phyloP scores from a whole-genome alignment of 2,329 filamentous ascomycete genomes.

The Pseudocercospora ulei region DNA sequence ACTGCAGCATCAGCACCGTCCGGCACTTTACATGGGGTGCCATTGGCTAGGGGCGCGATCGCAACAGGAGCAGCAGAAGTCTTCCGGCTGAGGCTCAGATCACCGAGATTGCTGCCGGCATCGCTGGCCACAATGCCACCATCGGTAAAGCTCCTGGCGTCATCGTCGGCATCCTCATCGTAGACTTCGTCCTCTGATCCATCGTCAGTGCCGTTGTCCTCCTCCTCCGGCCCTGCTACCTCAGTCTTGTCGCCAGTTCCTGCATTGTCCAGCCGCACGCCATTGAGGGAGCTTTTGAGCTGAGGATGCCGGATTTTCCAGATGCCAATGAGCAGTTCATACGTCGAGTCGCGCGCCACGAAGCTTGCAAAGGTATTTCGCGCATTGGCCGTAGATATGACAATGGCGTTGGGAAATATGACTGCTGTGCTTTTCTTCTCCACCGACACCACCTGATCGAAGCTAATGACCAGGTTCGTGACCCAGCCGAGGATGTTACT shows the following conservation, averaged over 20 bases:
- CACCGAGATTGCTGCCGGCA: slow-evolving; percentile 45
- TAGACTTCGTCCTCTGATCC: slow-evolving; percentile 69
- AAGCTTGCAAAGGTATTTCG: slow-evolving; percentile 95
- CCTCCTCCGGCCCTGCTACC: slow-evolving; percentile 56
- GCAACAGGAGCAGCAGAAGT: slow-evolving; percentile 49
- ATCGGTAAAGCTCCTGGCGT: slow-evolving; percentile 52
- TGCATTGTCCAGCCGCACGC: slow-evolving; percentile 66
- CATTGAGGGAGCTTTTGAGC: slow-evolving; percentile 81
- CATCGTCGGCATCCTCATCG: slow-evolving; percentile 63
- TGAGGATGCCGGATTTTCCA: slow-evolving; percentile 96
- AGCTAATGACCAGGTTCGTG: slow-evolving; percentile 93
- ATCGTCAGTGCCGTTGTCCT: slow-evolving; percentile 44
- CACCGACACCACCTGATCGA: slow-evolving; percentile 92
- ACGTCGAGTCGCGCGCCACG: slow-evolving; percentile 86
- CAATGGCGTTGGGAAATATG: slow-evolving; percentile 92
- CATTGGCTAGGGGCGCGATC: slow-evolving; percentile 35
- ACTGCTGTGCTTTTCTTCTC: slow-evolving; percentile 95
- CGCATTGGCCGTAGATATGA: slow-evolving; percentile 90
- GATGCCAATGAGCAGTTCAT: slow-evolving; percentile 93
- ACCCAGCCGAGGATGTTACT: slow-evolving; percentile 99
- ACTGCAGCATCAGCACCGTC: slow-evolving; percentile 35
- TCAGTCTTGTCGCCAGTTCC: slow-evolving; percentile 84
- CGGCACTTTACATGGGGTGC: slow-evolving; percentile 30
- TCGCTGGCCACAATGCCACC: slow-evolving; percentile 44
- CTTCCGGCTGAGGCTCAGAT: slow-evolving; percentile 55